Evolutionary conservation across 768 basidiomycete species (phyloP).

Genomic region (Lanmaoa pseudosensibilis): DNA sequence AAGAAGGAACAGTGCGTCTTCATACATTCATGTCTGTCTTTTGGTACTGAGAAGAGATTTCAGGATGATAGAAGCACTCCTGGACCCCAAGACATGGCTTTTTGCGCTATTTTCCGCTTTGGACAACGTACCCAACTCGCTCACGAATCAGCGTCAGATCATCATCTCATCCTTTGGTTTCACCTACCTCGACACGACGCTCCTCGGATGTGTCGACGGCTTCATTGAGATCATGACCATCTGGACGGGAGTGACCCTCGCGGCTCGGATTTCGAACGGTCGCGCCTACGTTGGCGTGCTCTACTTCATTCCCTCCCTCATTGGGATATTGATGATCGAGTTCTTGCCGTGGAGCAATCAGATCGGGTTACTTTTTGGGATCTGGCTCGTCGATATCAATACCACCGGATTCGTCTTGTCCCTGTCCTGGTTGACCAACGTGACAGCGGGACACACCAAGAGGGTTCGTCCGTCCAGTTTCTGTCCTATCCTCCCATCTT

Average conservation of each 20-base stretch:
- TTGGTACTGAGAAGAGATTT: neutral
- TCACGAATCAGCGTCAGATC: conserved; percentile 63
- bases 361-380: conserved; percentile 59
- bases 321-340: conserved; percentile 63
- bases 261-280: conserved; percentile 54
- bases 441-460: conserved; percentile 75
- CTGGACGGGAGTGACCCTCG: conserved; percentile 60
- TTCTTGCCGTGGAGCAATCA: conserved; percentile 64
- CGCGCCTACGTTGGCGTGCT: conserved; percentile 62
- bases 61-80: conserved; percentile 68
- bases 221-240: conserved; percentile 68
- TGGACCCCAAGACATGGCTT: conserved; percentile 74
- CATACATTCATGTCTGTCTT: neutral
- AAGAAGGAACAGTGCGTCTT: conserved; percentile 71
- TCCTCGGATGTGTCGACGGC: conserved; percentile 67
- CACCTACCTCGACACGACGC: conserved; percentile 60
- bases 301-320: conserved; percentile 64
- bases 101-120: conserved; percentile 68
- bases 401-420: conserved; percentile 61
- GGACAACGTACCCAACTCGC: conserved; percentile 63
- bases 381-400: conserved; percentile 41
- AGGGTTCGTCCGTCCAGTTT: conserved; percentile 46
- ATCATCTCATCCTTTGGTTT: conserved; percentile 71
- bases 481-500: neutral
- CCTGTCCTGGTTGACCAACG: conserved; percentile 62